Evolutionary conservation across 164 flowering plant genomes (phyloP), one percentile per base, ranked within the genome.

Genomic region (Liriodendron chinense): DNA sequence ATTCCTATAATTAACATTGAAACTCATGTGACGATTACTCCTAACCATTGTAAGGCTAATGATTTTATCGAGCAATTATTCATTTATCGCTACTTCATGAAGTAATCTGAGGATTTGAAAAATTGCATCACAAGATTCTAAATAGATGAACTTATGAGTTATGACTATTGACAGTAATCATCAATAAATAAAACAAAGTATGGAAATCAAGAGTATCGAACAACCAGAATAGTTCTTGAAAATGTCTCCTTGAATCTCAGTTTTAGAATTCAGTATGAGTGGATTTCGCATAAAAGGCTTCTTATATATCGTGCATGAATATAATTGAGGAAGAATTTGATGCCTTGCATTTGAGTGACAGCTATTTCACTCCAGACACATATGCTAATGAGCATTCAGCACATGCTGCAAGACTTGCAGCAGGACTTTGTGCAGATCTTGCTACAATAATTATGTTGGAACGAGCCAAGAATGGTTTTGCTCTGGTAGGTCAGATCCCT

Each of bases 321-420:
- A 43, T 48, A 26, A 9, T 21, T 47, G 71, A 69, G 47, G 47
- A 47, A 28, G 71, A 69, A 12, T 47, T 43, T 57, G 72, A 68
- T 68, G n/a, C 68, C 24, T 56, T 74, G 65, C 48, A 59, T 73
- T 69, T 75, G 23, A 26, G 70, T 81, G 71, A 77, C 94, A 96
- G 99, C 78, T 96, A 96, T 77, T 96, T 96, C 80, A 92, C 98
- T 68, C 89, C 95, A 61, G 99, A 96, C 80, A 96, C 99, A 64
- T 96, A 93, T 87, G 97, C 99, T 57, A 96, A 96, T 82, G 88
- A 88, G 86, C 90, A 94, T 82, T 96, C 99, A 76, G 94, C 99
- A 59, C 76, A 72, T 78, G 97, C 98, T 82, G 99, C 98, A 24
- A 87, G 97, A 82, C 90, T 96, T 79, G 99, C 99, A 67, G 97